phyloP scores from a whole-genome alignment of 768 basidiomycete genomes.

The Multifurca ochricompacta region DNA sequence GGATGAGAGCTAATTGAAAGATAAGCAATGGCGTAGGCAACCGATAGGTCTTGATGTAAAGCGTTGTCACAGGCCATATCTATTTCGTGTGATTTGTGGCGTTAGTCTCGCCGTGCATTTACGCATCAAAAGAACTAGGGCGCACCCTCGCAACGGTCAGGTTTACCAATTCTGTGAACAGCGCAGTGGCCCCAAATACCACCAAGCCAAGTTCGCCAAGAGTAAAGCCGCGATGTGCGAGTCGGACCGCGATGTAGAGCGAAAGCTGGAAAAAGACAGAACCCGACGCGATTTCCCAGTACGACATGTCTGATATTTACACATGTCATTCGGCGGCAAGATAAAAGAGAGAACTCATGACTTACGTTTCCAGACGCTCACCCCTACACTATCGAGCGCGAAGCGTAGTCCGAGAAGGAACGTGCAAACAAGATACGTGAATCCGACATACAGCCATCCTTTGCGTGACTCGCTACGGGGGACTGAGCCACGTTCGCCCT shows the following conservation, averaged over 20 bases:
- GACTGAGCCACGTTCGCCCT: constrained; percentile 68
- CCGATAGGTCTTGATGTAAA: constrained; percentile 86
- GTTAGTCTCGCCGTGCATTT: not conserved
- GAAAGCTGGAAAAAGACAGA: constrained; percentile 87
- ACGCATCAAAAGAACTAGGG: constrained; percentile 8
- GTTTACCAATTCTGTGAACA: constrained; percentile 82
- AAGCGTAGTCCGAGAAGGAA: constrained; percentile 44
- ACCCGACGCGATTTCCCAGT: constrained; percentile 63
- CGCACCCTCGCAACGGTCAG: constrained; percentile 76
- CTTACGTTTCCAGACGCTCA: constrained; percentile 66
- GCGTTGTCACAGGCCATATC: constrained; percentile 75
- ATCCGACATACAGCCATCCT: constrained; percentile 55
- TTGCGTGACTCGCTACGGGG: constrained; percentile 64
- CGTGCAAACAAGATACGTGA: constrained; percentile 47
- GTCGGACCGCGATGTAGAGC: constrained; percentile 78
- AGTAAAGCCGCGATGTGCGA: constrained; percentile 93
- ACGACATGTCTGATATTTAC: constrained; percentile 57
- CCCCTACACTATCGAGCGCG: constrained; percentile 32
- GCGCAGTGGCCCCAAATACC: constrained; percentile 77
- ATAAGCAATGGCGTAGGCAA: constrained; percentile 86
- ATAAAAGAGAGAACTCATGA: not conserved
- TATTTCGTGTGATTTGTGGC: constrained; percentile 25
- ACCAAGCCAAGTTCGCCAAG: constrained; percentile 90
- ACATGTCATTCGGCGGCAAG: not conserved
- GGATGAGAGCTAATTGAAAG: constrained; percentile 91